Base-by-base conservation (phyloP, 805 yeast genomes). In the Monosporozyma aerobia region DNA sequence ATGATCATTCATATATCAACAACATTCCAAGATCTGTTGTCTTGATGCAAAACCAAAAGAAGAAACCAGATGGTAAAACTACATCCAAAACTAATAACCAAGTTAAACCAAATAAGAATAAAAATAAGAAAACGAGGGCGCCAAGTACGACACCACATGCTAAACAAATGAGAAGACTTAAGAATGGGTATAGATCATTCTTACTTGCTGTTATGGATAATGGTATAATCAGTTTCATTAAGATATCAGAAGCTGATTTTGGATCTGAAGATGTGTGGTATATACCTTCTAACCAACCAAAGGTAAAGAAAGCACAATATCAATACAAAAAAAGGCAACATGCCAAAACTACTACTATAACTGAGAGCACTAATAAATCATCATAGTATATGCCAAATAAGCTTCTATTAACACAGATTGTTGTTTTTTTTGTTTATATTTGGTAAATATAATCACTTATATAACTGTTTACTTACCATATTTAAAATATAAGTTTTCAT, bases 211-310 rank as follows among this genome's bases (percentile, higher is more conserved):
- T 84, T 1, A 79, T 88, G 5, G 94, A 87, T 63, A 75, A 79
- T 58, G 96, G 96, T 0, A 73, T 87, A 5, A 76, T 87, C 16
- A 85, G 83, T 61, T 87, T 85, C 60, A 72, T 80, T n/a, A 72
- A 71, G 46, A 58, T 82, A 19, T 64, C 77, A 5, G 79, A 77
- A 56, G 75, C 78, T 6, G 78, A 77, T 56, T 82, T 82, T 53
- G 66, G 66, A 9, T 56, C 64, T 14, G 72, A 69, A 54, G 61
- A 67, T 46, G 68, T 69, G 3, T 69, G 68, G 69, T 69, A 59
- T 56, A 54, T 49, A 2, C 61, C 70, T 3, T 41, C 53, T 14
- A 48, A 45, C 16, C 29, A 22, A 13, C 23, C 40, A 45, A 25
- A 33, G 41, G 8, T 43, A 13, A 43, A 43, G 29, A 43, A 23